Conservation (phyloP, 257 asterid species). For the Scutellaria barbata region DNA sequence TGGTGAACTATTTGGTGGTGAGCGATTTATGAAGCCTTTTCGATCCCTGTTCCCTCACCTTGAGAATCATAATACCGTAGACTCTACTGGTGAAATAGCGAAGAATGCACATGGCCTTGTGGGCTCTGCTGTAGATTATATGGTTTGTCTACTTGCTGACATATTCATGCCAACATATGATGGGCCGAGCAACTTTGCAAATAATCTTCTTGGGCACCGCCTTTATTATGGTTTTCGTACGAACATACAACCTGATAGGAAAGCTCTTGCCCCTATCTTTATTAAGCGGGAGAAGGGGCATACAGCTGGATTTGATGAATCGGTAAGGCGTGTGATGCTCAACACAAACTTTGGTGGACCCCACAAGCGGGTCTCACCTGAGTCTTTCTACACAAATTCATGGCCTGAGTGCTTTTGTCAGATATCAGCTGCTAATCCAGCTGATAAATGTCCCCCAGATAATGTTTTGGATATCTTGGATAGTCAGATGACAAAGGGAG, state of each 20-base stretch:
- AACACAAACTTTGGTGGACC: slow-evolving; percentile 91
- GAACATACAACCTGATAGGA: slow-evolving; percentile 83
- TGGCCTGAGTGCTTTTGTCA: slow-evolving; percentile 99
- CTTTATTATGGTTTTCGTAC: slow-evolving; percentile 95
- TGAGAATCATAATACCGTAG: slow-evolving; percentile 84
- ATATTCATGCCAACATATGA: slow-evolving; percentile 98
- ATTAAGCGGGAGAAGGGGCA: slow-evolving; percentile 75
- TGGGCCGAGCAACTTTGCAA: slow-evolving; percentile 97
- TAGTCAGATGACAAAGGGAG: slow-evolving; percentile 45
- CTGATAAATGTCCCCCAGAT: slow-evolving; percentile 75
- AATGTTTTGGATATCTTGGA: slow-evolving; percentile 56
- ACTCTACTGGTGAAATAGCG: slow-evolving; percentile 54
- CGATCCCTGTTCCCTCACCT: slow-evolving; percentile 80
- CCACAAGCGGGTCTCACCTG: slow-evolving; percentile 80
- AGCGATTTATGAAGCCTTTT: slow-evolving; percentile 85
- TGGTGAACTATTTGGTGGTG: slow-evolving; percentile 95
- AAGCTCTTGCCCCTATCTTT: slow-evolving; percentile 85
- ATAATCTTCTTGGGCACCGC: slow-evolving; percentile 97
- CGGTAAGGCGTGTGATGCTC: slow-evolving; percentile 73
- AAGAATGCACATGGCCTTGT: slow-evolving; percentile 63
- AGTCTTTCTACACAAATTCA: slow-evolving; percentile 86
- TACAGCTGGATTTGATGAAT: slow-evolving; percentile 69
- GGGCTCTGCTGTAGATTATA: slow-evolving; percentile 97
- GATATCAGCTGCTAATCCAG: slow-evolving; percentile 60
- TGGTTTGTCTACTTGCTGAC: slow-evolving; percentile 95